Conservation (phyloP, 768 basidiomycete genomes). For the Auriscalpium vulgare region DNA sequence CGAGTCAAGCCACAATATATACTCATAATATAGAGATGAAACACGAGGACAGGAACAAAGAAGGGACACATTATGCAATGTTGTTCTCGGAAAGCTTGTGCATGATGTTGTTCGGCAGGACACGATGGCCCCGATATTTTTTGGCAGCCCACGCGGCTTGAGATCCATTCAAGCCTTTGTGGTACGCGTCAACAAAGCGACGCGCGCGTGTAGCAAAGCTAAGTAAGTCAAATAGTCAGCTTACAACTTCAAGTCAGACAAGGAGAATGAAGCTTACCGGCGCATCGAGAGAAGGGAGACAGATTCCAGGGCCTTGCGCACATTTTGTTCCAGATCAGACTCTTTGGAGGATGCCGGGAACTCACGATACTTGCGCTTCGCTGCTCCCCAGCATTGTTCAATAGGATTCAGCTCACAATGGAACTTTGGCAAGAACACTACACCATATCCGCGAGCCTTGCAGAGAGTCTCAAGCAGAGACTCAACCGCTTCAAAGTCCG, state of each 20-base stretch:
- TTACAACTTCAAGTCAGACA: slow-evolving; percentile 4
- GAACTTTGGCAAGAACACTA: slow-evolving; percentile 37
- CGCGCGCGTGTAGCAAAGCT: slow-evolving; percentile 30
- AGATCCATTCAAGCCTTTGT: slow-evolving; percentile 25
- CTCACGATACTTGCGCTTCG: background rate
- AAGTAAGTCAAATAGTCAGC: slow-evolving; percentile 31
- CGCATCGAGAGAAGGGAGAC: slow-evolving; percentile 4
- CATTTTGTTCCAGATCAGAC: no score
- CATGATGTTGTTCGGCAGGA: background rate
- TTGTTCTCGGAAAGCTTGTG: background rate
- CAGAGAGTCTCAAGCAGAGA: slow-evolving; percentile 28
- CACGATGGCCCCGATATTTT: slow-evolving; percentile 28
- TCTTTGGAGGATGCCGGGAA: slow-evolving; percentile 16
- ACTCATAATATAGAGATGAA: background rate
- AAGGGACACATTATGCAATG: background rate
- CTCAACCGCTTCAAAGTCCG: slow-evolving; percentile 31
- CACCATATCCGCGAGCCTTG: slow-evolving; percentile 24
- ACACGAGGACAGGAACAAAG: background rate
- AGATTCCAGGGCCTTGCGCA: no score
- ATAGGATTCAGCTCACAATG: slow-evolving; percentile 42
- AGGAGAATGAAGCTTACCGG: background rate
- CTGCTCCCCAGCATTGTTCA: slow-evolving; percentile 28
- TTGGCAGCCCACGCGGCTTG: slow-evolving; percentile 32
- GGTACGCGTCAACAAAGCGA: slow-evolving; percentile 30
- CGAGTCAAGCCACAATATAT: background rate